Evolutionary conservation across 2,329 filamentous ascomycete species (phyloP).

Genomic region (Cercospora sp.): DNA sequence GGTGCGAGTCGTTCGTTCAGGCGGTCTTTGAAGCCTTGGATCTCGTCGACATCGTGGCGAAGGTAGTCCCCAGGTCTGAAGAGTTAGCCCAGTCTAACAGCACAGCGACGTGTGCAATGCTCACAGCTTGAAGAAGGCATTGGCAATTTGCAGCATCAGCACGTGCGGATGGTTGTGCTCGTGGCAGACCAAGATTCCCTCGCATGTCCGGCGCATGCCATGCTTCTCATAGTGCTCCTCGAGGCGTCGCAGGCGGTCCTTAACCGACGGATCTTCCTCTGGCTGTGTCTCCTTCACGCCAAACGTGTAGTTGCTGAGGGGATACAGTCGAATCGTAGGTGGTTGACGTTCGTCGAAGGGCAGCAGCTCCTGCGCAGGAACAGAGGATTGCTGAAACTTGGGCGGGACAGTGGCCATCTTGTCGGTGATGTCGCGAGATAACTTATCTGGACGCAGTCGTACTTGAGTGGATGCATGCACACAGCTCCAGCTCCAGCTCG

Average conservation of each 20-base stretch:
- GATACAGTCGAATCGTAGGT: slow-evolving; percentile 78
- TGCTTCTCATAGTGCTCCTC: slow-evolving; percentile 90
- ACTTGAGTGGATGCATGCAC: not conserved
- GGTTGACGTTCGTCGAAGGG: slow-evolving; percentile 89
- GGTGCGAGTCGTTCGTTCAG: slow-evolving; percentile 92
- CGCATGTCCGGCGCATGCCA: slow-evolving; percentile 96
- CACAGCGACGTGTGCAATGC: slow-evolving; percentile 26
- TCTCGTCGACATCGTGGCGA: slow-evolving; percentile 82
- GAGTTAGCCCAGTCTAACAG: not conserved
- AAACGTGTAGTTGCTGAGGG: slow-evolving; percentile 97
- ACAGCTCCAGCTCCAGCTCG: slow-evolving; percentile 1
- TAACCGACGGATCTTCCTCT: slow-evolving; percentile 93
- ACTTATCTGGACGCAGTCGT: not conserved
- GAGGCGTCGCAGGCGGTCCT: slow-evolving; percentile 87
- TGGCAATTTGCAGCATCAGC: slow-evolving; percentile 97
- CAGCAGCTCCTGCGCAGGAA: slow-evolving; percentile 41
- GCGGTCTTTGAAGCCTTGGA: slow-evolving; percentile 89
- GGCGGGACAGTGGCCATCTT: slow-evolving; percentile 36
- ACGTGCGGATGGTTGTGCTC: slow-evolving; percentile 99
- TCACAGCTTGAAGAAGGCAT: slow-evolving; percentile 95
- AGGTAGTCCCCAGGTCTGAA: slow-evolving; percentile 91
- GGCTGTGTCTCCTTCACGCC: slow-evolving; percentile 98
- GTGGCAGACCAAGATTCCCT: slow-evolving; percentile 95
- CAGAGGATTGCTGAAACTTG: slow-evolving; percentile 29
- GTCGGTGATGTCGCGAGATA: slow-evolving; percentile 1